Base-by-base conservation (phyloP, 1,284 basidiomycete species). In the Apiotrichum gamsii region DNA sequence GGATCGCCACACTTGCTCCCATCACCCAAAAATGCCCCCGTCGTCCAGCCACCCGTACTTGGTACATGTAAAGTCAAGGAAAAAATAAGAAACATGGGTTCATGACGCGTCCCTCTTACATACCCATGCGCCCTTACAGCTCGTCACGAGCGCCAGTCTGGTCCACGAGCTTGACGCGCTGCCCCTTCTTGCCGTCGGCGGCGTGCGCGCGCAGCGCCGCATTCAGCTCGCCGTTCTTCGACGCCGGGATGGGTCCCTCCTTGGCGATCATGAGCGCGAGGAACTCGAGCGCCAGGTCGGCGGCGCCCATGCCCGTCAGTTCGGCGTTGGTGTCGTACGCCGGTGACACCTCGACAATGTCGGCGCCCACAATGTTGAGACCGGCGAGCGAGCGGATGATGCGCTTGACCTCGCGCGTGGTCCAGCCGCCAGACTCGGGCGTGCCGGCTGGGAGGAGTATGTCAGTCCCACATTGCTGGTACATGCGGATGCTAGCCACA, bases 301-400 rank as follows among this genome's bases (percentile, higher is more conserved):
- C 69, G 4, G 70, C 70, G 13, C 65, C 67, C 45, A 70, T 68
- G 23, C 61, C 64, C 1, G 70, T 69, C 16, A 72, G 60, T 45
- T 72, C 70, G 28, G 63, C 64, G 38, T 72, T 63, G 5, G 67
- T 64, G 52, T 72, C 70, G 51, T 71, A 72, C 3, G 67, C 65
- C 3, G 70, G 64, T 0, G 65, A 56, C 3, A 70, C 59, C 48
- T 70, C 67, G 43, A 70, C 69, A 20, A 88, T 74, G 62, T 86
- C 84, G 1, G 81, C 82, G 37, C 84, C 67, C 45, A 69, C 73
- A 35, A 74, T 57, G 61, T 74, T 72, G 36, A 74, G 62, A 2
- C 69, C 69, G 5, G 59, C 55, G 0, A 75, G 58, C 2, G 64
- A 61, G 40, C 72, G 65, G 2, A 75, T 54, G 49, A 75, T 70